Conservation (phyloP, 192 early-diverging fungal genomes). For the Coemansia umbellata region DNA sequence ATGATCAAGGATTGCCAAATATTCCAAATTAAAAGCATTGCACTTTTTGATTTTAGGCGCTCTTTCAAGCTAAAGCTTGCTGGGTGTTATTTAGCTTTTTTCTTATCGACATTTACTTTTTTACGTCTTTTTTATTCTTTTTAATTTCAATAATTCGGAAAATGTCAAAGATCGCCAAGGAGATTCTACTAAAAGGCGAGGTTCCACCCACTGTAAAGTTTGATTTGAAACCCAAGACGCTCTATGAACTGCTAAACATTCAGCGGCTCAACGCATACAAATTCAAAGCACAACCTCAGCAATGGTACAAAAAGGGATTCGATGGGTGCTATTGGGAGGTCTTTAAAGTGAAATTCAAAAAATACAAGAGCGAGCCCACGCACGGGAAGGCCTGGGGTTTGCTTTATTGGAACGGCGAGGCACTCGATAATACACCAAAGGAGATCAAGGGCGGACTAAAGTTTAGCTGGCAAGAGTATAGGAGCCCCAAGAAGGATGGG, state of each 20-base stretch:
- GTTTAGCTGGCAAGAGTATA: constrained; percentile 36
- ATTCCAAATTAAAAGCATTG: too few relatives aligned
- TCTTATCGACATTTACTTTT: background rate
- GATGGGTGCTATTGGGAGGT: constrained; percentile 37
- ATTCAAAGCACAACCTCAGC: constrained; percentile 27
- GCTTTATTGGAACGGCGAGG: constrained; percentile 32
- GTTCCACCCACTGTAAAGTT: constrained; percentile 19
- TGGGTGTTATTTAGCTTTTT: background rate
- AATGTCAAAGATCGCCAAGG: constrained; percentile 30
- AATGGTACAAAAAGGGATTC: constrained; percentile 43
- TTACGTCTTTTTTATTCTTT: too few relatives aligned
- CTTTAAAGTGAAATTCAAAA: constrained; percentile 28
- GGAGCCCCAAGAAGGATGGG: constrained; percentile 25
- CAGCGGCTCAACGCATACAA: constrained; percentile 26
- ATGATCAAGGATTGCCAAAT: too few relatives aligned
- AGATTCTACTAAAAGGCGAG: constrained; percentile 24
- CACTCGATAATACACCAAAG: constrained; percentile 7
- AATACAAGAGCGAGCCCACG: constrained; percentile 27
- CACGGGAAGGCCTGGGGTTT: constrained; percentile 47
- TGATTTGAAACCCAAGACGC: constrained; percentile 28
- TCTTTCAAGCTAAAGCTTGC: background rate
- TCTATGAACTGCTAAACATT: constrained; percentile 38
- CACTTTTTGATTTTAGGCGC: too few relatives aligned
- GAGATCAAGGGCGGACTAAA: constrained; percentile 38
- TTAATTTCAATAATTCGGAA: too few relatives aligned